These are phyloP conservation scores for Cephalotrichum gorgonifer DNA, from an alignment of 2,329 filamentous ascomycete species.

Conservation along the genomic window DNA sequence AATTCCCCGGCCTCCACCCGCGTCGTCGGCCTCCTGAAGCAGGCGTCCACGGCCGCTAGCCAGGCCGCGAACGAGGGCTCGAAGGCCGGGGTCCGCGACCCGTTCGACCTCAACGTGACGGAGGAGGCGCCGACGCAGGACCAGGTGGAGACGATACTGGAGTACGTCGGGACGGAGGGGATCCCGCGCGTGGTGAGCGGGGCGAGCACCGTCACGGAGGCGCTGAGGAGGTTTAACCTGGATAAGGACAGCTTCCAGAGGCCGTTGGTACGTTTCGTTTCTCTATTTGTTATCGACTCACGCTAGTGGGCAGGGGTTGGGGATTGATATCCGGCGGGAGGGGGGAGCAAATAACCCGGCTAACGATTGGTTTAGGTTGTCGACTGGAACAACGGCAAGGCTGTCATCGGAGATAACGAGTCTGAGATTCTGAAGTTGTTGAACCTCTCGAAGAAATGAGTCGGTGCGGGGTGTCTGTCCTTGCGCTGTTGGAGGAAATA, in stretches of 20 bases:
- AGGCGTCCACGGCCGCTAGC: slow-evolving; percentile 59
- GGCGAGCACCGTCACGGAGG: slow-evolving; percentile 65
- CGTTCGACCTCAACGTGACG: slow-evolving; percentile 82
- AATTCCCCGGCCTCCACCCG: slow-evolving; percentile 61
- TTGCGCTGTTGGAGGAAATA: not conserved
- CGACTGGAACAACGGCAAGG: slow-evolving; percentile 89
- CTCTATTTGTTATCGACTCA: no score
- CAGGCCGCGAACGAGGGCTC: slow-evolving; percentile 30
- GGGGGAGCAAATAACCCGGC: no score
- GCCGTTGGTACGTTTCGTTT: slow-evolving; percentile 56
- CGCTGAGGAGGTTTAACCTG: slow-evolving; percentile 67
- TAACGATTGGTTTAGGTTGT: slow-evolving; percentile 42
- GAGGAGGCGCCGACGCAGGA: slow-evolving; percentile 71
- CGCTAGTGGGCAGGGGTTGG: no score
- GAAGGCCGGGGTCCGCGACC: slow-evolving; percentile 31
- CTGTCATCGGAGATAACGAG: slow-evolving; percentile 66
- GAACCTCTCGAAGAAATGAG: slow-evolving; percentile 34
- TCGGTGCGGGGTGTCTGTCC: not conserved
- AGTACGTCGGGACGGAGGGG: slow-evolving; percentile 61
- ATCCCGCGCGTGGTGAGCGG: slow-evolving; percentile 58
- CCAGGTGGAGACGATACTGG: slow-evolving; percentile 74
- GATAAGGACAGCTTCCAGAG: slow-evolving; percentile 57
- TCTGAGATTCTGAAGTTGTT: slow-evolving; percentile 83
- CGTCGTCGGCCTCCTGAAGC: slow-evolving; percentile 68
- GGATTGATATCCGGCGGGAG: no score